Base-by-base conservation (phyloP, 805 yeast species). In the Candida sphagnicola region DNA sequence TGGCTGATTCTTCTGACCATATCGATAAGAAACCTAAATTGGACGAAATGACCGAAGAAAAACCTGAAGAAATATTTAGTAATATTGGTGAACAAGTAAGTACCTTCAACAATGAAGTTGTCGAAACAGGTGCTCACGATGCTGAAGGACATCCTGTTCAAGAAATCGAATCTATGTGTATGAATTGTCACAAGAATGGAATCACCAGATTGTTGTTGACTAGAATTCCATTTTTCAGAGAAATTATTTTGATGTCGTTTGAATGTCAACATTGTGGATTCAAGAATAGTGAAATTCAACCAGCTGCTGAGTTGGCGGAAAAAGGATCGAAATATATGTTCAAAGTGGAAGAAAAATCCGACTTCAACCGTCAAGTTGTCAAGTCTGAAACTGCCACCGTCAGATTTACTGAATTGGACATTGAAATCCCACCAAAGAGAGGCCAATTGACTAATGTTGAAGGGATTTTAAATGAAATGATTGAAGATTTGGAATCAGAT, bases 201-300 rank as follows among this genome's bases (percentile, higher is more conserved):
- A 71, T 71, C 38, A 93, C 99, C 4, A 69, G 95, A 48, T 61
- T 93, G 59, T 70, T 93, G 31, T 69, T 93, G 53, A 93, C 99
- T 11, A 73, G 80, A 38, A 93, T 93, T 51, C 99, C 99, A 14
- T 88, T 71, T 53, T 93, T 93, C 67, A 72, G 90, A 47, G 97
- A 93, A 60, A 79, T 93, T 37, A 85, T 93, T 37, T 60, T 93
- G 41, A 91, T 93, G 95, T 89, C 97, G 1, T 93, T 93, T 61
- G 86, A 82, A 49, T 93, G 99, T 63, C 91, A 93, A 18, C 97
- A 90, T 62, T 93, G 99, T 70, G 86, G 87, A 1, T 79, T 87
- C 57, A 85, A 82, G 58, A 91, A 88, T 71, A 78, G 87, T 28
- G 99, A 93, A 65, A 77, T 93, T 49, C 99, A 93, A 69, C 85